Evolutionary conservation across 495 filamentous ascomycete species (phyloP), one percentile per base, ranked within the genome.

Genomic region (Achaetomiella virescens): DNA sequence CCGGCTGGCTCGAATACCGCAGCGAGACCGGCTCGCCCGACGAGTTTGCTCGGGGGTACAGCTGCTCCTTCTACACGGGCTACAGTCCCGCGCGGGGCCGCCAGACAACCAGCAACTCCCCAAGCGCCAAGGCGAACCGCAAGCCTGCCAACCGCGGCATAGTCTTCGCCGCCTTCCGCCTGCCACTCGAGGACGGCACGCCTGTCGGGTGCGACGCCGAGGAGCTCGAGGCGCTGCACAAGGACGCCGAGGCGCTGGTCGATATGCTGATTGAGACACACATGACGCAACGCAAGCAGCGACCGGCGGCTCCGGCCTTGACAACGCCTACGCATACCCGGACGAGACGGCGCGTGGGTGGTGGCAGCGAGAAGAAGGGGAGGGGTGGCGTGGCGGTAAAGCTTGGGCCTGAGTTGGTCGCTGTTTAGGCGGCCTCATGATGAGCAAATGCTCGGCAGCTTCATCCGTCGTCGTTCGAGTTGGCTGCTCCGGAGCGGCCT

Each of bases 1-100:
- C 65, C 11, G 64, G 64, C 36, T 76, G 73, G 73, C 63, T 72
- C n/a, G 71, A 75, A 45, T 73, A 72, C 27, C 66, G 70, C 22
- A 66, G 59, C 47, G 57, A 65, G 7, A 57, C 61, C 21, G 61
- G 60, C 6, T 38, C 52, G 5, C 18, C 22, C 2, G 70, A 72
- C 17, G 68, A 71, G 42, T 69, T 68, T n/a, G 67, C 69, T 12
- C 59, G 63, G 2, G 71, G 70, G 0, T 76, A 73, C 59, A 70
- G 64, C 38, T 70, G 67, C 48, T 65, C 73, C 4, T 76, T 76
- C 21, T 69, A 71, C 49, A 66, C 65, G 5, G 68, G 65, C 11
- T 37, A 69, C 33, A 61, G 27, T 48, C 60, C 59, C 7, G 54
- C 54, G 17, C 29, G 55, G 24, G 45, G 59, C 14, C 21, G 9